phyloP scores from a whole-genome alignment of 176 grass and related monocot genomes.

The Oryza officinalis region DNA sequence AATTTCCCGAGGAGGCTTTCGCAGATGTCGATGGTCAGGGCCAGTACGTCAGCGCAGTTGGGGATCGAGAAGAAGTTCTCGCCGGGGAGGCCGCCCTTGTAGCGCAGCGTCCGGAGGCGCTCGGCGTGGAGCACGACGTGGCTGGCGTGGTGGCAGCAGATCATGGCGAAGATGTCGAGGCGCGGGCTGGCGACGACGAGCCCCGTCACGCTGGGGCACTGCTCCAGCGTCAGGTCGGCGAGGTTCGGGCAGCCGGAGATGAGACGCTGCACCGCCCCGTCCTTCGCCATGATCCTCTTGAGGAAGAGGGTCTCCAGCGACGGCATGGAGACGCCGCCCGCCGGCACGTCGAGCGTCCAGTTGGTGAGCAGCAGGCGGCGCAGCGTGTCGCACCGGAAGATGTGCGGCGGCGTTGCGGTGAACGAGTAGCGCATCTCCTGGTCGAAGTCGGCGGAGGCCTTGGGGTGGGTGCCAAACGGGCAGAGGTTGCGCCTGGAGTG shows the following conservation, averaged over 20 bases:
- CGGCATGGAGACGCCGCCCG: not conserved
- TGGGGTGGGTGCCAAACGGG: not conserved
- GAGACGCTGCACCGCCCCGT: not conserved
- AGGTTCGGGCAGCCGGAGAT: not conserved
- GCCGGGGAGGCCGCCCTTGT: not conserved
- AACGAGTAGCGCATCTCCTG: no score
- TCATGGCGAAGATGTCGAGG: constrained; percentile 12
- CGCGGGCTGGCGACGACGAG: not conserved
- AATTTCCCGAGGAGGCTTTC: not conserved
- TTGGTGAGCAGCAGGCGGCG: not conserved
- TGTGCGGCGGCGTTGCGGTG: not conserved
- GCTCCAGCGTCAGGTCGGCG: constrained; percentile 1
- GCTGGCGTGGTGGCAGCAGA: constrained; percentile 13
- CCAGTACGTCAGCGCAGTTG: not conserved
- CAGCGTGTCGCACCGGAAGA: not conserved
- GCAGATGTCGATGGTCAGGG: not conserved
- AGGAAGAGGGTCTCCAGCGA: not conserved
- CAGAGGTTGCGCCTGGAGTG: not conserved
- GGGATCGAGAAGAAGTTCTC: not conserved
- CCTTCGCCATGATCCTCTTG: not conserved
- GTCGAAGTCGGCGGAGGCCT: not conserved
- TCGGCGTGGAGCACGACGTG: not conserved
- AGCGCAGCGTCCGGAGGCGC: not conserved
- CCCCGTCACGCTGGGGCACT: not conserved
- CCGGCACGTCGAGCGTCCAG: not conserved